These are phyloP conservation scores for Trichoderma oligosporum DNA, from an alignment of 2,329 filamentous ascomycete genomes.

Conservation along the genomic window DNA sequence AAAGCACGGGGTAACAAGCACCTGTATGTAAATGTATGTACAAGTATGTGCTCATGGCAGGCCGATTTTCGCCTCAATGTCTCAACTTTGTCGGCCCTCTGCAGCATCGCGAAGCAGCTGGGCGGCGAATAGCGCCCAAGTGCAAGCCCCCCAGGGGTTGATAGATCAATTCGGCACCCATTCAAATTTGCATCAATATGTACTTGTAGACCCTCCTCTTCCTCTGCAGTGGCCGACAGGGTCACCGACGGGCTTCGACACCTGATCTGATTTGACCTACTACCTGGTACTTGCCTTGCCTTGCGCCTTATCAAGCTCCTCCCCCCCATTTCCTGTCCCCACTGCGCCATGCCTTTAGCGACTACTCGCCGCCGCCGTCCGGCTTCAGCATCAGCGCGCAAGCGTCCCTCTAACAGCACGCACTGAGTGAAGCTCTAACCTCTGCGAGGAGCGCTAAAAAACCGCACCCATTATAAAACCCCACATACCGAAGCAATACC, in stretches of 20 bases:
- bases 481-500: conserved; percentile 7
- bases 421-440: not conserved
- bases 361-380: conserved; percentile 13
- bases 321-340: conserved; percentile 4
- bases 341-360: conserved; percentile 13
- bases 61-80: conserved; percentile 1
- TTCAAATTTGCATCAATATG: not conserved
- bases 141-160: not conserved
- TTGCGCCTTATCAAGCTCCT: conserved; percentile 4
- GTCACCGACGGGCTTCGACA: not conserved
- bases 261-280: conserved; percentile 13
- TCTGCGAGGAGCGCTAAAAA: not conserved
- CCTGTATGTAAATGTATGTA: not conserved
- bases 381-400: conserved; percentile 16
- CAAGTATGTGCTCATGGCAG: not conserved
- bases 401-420: not conserved
- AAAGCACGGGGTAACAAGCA: not conserved
- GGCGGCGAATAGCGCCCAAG: conserved; percentile 15
- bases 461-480: not conserved
- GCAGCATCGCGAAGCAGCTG: conserved; percentile 10
- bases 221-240: no score
- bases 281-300: no score
- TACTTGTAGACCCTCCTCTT: no score
- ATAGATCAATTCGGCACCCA: not conserved
- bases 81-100: not conserved